Evolutionary conservation across 2,329 filamentous ascomycete species (phyloP), one percentile per base, ranked within the genome.

Genomic region (Ophiostoma tasmaniense): DNA sequence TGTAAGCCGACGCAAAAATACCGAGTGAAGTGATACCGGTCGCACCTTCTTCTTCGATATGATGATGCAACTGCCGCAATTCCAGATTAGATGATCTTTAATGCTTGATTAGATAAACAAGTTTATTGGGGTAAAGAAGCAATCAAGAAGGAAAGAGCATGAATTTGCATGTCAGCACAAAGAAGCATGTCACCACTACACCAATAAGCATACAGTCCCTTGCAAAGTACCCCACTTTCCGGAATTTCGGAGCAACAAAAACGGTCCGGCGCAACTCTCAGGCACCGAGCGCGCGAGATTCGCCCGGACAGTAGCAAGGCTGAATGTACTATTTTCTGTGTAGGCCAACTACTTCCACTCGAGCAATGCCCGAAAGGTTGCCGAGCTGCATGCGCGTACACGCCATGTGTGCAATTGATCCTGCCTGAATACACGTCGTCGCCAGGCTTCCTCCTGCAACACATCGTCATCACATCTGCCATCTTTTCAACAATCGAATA

Each of bases 161-260:
- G 42, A 7, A 2, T 30, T 11, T 30, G 11, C 30, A 17, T n/a
- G 42, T 45, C 42, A n/a, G 42, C 42, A 45, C 42, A 45, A 45
- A 45, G 42, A 45, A 45, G 17, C 2, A n/a, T 20, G 20, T 8
- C 42, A 45, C 42, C 4, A n/a, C 17, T 45, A 6, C 42, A 45
- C 42, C 17, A 45, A 45, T 45, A 17, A 20, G 42, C 42, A 45
- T 5, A 20, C 7, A n/a, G 13, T 5, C 7, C 22, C 25, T 17
- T 30, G 55, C 3, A 3, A 61, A 4, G 4, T 61, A 35, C 17
- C 68, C 67, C 69, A 66, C 69, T 66, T 61, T 13, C 68, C 73
- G 73, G 73, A 73, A 67, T 72, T 61, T 73, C 73, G 73, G 73
- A 67, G 66, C 55, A 69, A 71, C 52, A 50, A 20, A 3, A 1